Evolutionary conservation across 2,329 filamentous ascomycete species (phyloP), one percentile per base, ranked within the genome.

Genomic region (Pezizomycotina sp.): DNA sequence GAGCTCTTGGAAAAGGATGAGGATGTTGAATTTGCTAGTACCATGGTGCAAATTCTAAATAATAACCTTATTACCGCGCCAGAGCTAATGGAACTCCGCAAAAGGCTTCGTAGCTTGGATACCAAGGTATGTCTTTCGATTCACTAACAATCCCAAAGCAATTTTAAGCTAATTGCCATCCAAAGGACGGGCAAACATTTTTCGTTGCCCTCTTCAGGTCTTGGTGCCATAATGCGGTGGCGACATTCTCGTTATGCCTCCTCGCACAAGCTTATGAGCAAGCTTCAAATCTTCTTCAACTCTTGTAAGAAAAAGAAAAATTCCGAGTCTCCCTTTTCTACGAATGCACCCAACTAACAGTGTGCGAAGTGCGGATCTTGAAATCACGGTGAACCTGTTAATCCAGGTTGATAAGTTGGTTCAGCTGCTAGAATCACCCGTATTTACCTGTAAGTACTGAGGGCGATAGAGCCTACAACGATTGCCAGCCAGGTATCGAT

Each of bases 351-450:
- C 29, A 4, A 15, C 25, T 32, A 45, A 34, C 14, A 6, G 26
- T 21, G 8, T n/a, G 6, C 47, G n/a, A n/a, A 92, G 82, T 58
- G 89, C 82, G 42, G 89, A 98, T 52, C 65, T 98, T 31, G 89
- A 98, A 56, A 95, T 98, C 82, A 95, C 86, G 0, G 89, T 98
- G 50, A 92, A 92, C 51, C 92, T 93, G 59, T 69, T 98, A 36
- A 98, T 98, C 27, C 91, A 98, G 56, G 93, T 98, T 49, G 89
- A 98, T 58, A 98, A 98, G 57, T 68, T 98, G 10, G 89, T 98
- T 8, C 89, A 98, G 56, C 67, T 98, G 10, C 73, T 98, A 24
- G 89, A 98, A 56, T 95, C 84, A 0, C 89, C 89, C 0, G 89
- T 98, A 1, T 98, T 98, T 53, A 98, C 89, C 29, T 98, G 82